Conservation (phyloP, 345 rosid genomes). For the rapeseed (Brassica napus) region DNA sequence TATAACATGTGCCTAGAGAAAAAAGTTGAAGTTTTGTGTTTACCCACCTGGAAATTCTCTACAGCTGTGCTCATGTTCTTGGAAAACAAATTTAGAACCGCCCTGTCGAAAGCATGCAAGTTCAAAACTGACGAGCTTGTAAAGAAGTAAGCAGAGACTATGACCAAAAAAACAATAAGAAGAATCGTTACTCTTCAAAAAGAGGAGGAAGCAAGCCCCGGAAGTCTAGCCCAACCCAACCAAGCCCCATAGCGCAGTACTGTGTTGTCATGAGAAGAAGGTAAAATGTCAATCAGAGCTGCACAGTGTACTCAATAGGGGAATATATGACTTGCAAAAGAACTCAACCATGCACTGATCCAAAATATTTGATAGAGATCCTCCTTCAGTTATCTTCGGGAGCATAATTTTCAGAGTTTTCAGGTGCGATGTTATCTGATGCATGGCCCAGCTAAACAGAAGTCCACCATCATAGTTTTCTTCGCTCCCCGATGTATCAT, state of each 20-base stretch:
- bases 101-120: slow-evolving; percentile 54
- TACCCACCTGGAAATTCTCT: slow-evolving; percentile 81
- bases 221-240: slow-evolving; percentile 93
- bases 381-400: slow-evolving; percentile 96
- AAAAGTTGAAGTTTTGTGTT: neutral
- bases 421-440: slow-evolving; percentile 93
- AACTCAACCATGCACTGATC: slow-evolving; percentile 90
- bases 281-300: slow-evolving; percentile 24
- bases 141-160: slow-evolving; percentile 1
- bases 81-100: slow-evolving; percentile 82
- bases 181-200: slow-evolving; percentile 73
- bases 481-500: slow-evolving; percentile 95
- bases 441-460: slow-evolving; percentile 98
- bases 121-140: slow-evolving; percentile 10
- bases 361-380: slow-evolving; percentile 85
- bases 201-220: slow-evolving; percentile 94
- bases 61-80: slow-evolving; percentile 83
- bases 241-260: slow-evolving; percentile 98
- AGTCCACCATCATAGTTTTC: slow-evolving; percentile 94
- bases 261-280: slow-evolving; percentile 34
- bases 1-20: slow-evolving; percentile 6
- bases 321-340: no score
- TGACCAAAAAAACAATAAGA: neutral
- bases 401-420: slow-evolving; percentile 93
- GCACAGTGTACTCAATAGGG: neutral